Base-by-base conservation (phyloP, 345 rosid genomes). In the Ceriops decandra region DNA sequence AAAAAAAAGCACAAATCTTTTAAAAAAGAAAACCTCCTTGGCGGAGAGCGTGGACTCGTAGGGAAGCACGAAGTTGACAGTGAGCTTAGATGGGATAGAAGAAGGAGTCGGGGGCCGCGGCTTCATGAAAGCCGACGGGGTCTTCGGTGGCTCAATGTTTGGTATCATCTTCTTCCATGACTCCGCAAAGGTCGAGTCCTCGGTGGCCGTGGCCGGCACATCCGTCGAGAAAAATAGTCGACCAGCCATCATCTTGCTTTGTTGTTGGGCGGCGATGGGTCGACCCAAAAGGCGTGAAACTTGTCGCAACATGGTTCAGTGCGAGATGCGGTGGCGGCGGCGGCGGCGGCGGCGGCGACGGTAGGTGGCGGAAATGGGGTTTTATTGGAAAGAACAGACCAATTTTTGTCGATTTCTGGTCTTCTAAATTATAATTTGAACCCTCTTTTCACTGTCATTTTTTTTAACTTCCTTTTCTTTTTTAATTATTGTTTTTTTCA, bases 51-150 rank as follows among this genome's bases (percentile, higher is more conserved):
- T 61, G 52, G 79, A 65, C 16, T 75, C 72, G 33, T 76, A 76
- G 27, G 79, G 98, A 62, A 92, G 98, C 56, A 92, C 96, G 56
- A 92, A 90, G 78, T 92, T 90, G 77, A 88, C 91, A 24, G 95
- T 88, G 79, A 90, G 82, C 82, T 90, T 92, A 56, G 95, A 62
- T 8, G 98, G 98, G 36, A 92, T 71, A 3, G 95, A 30, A 38
- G 92, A 71, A 6, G 87, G 86, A 31, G 79, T 82, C 1, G 86
- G 71, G 5, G 92, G 91, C 61, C 63, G 70, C 56, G 96, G 80
- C 38, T 64, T 27, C 96, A 92, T 87, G 82, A 71, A 92, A 9
- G 92, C 24, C n/a, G 84, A 80, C 7, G 95, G 98, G 62, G 96
- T 90, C 79, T 75, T 85, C 0, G 98, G 96, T 1, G 98, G 96